These are phyloP conservation scores for Vanrija pseudolonga DNA, from an alignment of 1,284 basidiomycete species.

Conservation along the genomic window DNA sequence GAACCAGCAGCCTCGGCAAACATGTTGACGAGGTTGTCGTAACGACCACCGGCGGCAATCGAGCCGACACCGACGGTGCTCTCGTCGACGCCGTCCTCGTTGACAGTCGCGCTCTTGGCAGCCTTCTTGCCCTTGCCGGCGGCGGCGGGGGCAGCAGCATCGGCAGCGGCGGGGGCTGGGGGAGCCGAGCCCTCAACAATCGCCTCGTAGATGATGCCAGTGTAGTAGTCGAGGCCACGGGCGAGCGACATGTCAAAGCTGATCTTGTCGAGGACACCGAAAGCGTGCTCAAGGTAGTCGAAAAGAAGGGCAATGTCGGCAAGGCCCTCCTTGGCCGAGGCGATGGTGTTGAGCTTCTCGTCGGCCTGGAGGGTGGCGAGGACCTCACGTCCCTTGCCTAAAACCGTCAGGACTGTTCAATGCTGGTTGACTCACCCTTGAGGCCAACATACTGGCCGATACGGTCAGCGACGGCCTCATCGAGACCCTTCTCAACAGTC, in stretches of 20 bases:
- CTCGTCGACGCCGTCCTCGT: conserved; percentile 89
- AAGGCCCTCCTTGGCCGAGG: conserved; percentile 75
- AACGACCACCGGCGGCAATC: conserved; percentile 94
- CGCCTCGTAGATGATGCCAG: conserved; percentile 97
- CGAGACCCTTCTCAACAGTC: conserved; percentile 90
- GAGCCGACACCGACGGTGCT: conserved; percentile 91
- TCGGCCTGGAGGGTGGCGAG: conserved; percentile 72
- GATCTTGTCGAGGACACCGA: conserved; percentile 75
- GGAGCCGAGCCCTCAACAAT: conserved; percentile 90
- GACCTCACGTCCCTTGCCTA: conserved; percentile 62
- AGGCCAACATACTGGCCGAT: conserved; percentile 96
- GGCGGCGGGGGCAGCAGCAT: conserved; percentile 33
- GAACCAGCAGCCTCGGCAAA: conserved; percentile 76
- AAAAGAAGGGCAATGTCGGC: conserved; percentile 89
- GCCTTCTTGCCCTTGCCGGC: conserved; percentile 52
- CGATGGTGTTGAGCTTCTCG: conserved; percentile 63
- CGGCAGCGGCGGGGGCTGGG: conserved; percentile 65
- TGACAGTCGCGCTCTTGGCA: conserved; percentile 45
- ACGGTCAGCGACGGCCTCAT: conserved; percentile 77
- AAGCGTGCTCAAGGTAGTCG: conserved; percentile 69
- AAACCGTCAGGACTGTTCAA: background rate
- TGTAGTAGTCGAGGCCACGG: conserved; percentile 96
- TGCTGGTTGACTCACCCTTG: conserved; percentile 78
- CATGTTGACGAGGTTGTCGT: conserved; percentile 94
- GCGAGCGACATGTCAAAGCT: conserved; percentile 96